Evolutionary conservation across 2,329 filamentous ascomycete genomes (phyloP), one percentile per base, ranked within the genome.

Genomic region (Neurospora crassa): DNA sequence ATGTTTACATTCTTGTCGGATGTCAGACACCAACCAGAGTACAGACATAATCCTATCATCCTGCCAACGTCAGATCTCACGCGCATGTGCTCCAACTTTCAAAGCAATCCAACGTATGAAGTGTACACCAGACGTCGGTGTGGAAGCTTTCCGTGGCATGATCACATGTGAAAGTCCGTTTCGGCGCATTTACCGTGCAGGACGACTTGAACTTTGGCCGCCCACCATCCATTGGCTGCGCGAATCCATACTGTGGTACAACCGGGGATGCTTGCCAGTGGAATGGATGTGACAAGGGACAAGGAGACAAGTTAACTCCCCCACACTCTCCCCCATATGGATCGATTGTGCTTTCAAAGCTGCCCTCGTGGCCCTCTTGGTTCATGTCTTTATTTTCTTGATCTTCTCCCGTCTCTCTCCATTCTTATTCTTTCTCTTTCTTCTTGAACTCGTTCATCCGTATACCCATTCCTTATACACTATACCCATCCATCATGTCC

Each of bases 401-500:
- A 53, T 53, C 5, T 24, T 53, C 6, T 24, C 20, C 45, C 20
- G 6, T 24, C 16, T 47, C 42, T 59, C 40, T 69, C 47, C 29
- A 37, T 40, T 20, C 18, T 63, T 40, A 4, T 34, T 71, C 69
- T 59, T 71, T 14, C 40, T 47, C 20, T 68, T n/a, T 47, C 20
- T 68, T n/a, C 47, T 40, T 2, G n/a, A n/a, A 71, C 43, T 69
- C 47, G 69, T 59, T 40, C 47, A 47, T 69, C 45, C 67, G 12
- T 42, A 41, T 53, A 41, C 41, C 67, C 43, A 34, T 37, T 18
- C 16, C 45, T 40, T 41, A 68, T 20, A 43, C 67, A 24, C 14
- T 29, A 59, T 53, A 68, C 67, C 68, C 69, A 71, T 69, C 70
- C 45, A 72, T 34, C 78, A 99, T 99, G 96, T 92, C 94, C 69